Evolutionary conservation across 2,329 filamentous ascomycete species (phyloP), one percentile per base, ranked within the genome.

Genomic region (Arthroderma sp.): DNA sequence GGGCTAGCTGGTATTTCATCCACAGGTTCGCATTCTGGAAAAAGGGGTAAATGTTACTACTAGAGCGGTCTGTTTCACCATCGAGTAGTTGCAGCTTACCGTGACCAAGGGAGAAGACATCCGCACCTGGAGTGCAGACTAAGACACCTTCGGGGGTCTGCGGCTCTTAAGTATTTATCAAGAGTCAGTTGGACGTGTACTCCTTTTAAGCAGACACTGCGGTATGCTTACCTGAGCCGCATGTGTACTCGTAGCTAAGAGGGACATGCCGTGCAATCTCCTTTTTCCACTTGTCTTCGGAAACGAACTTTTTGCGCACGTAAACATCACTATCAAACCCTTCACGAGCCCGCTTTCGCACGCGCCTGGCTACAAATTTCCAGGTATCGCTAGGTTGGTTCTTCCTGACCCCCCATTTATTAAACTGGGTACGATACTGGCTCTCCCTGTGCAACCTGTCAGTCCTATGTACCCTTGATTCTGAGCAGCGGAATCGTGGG

Each of bases 321-420:
- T 29, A 29, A 29, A 44, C 42, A 29, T 38, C 42, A 39, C 42
- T 44, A 5, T 44, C 34, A 4, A 1, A 15, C 34, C 42, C 42
- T 30, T 44, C 34, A 4, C 3, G 36, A 15, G 31, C 36, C 4
- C 42, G 34, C 33, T 44, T 44, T 40, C 15, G n/a, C 22, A 43
- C 11, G 15, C 41, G 41, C 34, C 27, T 8, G 32, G 3, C 36
- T 2, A 43, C 29, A 22, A 43, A 43, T 53, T 75, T 0, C 75
- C 71, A 0, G 74, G 79, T 9, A 65, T 80, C 10, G 67, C 68
- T 0, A 77, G 77, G 4, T 61, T 51, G 8, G 2, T 10, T 6
- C 31, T 43, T 43, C 22, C 36, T 43, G 41, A 43, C 2, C 29
- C 32, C 32, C 41, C 41, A 43, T 43, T 43, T 43, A 29, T 37